Evolutionary conservation across 768 basidiomycete genomes (phyloP), one percentile per base, ranked within the genome.

Genomic region (Rubroboletus satanas): DNA sequence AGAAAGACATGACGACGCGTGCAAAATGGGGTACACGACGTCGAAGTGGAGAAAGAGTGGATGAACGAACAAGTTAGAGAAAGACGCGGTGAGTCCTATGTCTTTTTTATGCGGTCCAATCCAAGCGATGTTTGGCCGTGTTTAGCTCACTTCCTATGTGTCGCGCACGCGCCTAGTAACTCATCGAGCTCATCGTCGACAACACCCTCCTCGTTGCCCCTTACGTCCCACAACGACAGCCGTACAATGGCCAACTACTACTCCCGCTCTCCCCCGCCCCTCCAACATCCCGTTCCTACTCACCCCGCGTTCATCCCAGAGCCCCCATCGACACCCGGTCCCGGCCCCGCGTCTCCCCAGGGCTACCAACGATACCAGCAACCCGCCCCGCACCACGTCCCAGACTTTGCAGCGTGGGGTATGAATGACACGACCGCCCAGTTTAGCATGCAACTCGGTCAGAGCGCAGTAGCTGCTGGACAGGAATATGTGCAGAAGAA

Each of bases 401-500:
- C 76, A 9, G 75, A 71, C 33, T 88, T 87, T 60, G 78, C 78
- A 10, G 84, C 86, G 14, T 91, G 88, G 88, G 89, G 90, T 0
- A 79, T 98, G 72, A 88, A 97, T 70, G 91, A 91, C 64, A 85
- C 93, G 10, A 98, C 97, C 2, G 91, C 97, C 0, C 89, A 95
- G 70, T 87, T 99, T 67, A 93, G 96, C 21, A 91, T 98, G 83
- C 96, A 98, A 70, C 83, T 98, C 31, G 95, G 96, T 4, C 85
- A 85, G 59, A 90, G 83, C 56, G 96, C 96, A 0, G 88, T 98
- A 3, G 85, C 87, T 7, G 96, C 93, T 0, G 96, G 97, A 0
- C 93, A 96, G 70, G 91, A 94, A 46, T 98, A 98, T 60, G 88
- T 99, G 45, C 91, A 94, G 72, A 88, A 88, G 71, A 98, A 98